Evolutionary conservation across 768 basidiomycete genomes (phyloP), one percentile per base, ranked within the genome.

Genomic region (Galerina sulciceps): DNA sequence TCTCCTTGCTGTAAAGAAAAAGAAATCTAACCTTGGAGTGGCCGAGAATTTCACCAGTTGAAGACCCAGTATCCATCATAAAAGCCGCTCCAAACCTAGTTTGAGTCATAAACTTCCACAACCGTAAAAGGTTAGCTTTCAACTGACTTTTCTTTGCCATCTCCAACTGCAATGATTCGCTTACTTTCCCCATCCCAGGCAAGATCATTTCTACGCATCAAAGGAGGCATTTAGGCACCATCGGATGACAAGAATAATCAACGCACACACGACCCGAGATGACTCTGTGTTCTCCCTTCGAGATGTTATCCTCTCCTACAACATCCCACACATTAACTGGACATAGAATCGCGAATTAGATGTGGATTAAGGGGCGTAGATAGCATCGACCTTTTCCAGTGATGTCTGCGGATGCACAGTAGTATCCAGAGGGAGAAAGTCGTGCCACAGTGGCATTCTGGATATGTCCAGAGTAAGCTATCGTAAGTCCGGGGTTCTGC

Each of bases 121-220:
- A 31, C 13, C 5, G 1, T 14, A 23, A 31, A 20, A 41, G 35
- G 41, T 38, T 26, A 31, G 26, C 14, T 13, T 40, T 14, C 5
- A 5, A 70, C 76, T 55, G 36, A 94, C 93, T 90, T 93, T 67
- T 95, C 96, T 58, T 87, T 82, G 36, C 95, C 95, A 63, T 96
- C 93, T 53, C 96, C 96, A 11, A 93, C 96, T 6, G 90, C 93
- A 48, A 98, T 91, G 57, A 99, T 90, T n/a, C 96, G 84, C 71
- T 97, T 96, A 69, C 91, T 93, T 73, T 98, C 96, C 1, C 91
- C 91, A 67, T 98, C 96, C 96, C 96, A 99, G 10, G 89, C 90
- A 18, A 99, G 83, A 74, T 98, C 96, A 65, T 95, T 95, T 63
- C 95, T 94, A 63, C 14, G 55, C 15, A 40, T 41, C 52, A 37